phyloP scores from a whole-genome alignment of 805 yeast species.

The Nematodospora valgi region DNA sequence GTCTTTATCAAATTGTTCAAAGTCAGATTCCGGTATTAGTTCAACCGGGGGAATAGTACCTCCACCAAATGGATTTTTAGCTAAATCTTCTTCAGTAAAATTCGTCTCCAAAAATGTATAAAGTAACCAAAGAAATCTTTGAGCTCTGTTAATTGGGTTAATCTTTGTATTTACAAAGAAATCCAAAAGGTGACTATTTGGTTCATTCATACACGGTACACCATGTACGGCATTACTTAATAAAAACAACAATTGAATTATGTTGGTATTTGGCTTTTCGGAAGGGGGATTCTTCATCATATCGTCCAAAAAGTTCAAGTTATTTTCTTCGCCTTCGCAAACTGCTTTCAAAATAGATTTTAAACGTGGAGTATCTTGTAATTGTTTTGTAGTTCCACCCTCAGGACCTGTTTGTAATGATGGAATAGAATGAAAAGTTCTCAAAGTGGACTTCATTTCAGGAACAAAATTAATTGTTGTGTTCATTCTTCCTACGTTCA shows the following conservation, averaged over 20 bases:
- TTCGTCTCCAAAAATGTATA: constrained; percentile 78
- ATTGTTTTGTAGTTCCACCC: constrained; percentile 52
- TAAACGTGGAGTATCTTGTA: constrained; percentile 93
- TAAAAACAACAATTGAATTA: constrained; percentile 69
- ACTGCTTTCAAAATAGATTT: constrained; percentile 88
- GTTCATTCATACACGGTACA: constrained; percentile 36
- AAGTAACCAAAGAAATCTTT: constrained; percentile 77
- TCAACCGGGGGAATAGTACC: constrained; percentile 35
- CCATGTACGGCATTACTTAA: constrained; percentile 62
- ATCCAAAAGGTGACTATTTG: constrained; percentile 56
- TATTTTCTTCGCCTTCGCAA: constrained; percentile 61
- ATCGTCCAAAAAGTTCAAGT: constrained; percentile 44
- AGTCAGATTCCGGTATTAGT: constrained; percentile 23
- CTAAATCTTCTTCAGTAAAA: constrained; percentile 48
- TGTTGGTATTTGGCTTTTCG: constrained; percentile 52
- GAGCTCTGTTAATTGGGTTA: constrained; percentile 64
- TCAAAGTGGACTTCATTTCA: constrained; percentile 88
- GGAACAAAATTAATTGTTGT: constrained; percentile 93
- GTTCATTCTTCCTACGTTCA: constrained; percentile 90
- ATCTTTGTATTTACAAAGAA: constrained; percentile 62
- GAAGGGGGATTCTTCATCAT: constrained; percentile 33
- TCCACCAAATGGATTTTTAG: constrained; percentile 57
- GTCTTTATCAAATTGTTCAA: constrained; percentile 40
- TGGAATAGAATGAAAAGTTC: constrained; percentile 94
- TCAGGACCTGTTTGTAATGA: constrained; percentile 70